These are phyloP conservation scores for Crucibulum laeve DNA, from an alignment of 768 basidiomycete species.

Conservation along the genomic window DNA sequence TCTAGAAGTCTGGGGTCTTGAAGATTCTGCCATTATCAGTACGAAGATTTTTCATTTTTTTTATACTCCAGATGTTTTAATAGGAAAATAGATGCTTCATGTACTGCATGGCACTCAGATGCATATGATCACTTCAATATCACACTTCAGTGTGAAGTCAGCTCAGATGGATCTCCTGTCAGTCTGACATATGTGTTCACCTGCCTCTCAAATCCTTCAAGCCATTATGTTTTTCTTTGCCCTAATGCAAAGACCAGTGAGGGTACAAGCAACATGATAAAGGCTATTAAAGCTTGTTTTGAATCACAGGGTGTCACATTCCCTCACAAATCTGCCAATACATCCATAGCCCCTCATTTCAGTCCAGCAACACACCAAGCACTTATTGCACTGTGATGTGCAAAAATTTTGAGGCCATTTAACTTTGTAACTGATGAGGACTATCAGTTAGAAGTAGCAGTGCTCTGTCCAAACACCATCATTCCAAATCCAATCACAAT, in stretches of 20 bases:
- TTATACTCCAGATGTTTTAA: neutral
- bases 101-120: slow-evolving; percentile 4
- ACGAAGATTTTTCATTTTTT: neutral
- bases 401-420: slow-evolving; percentile 17
- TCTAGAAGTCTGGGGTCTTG: neutral
- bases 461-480: slow-evolving; percentile 22
- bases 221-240: slow-evolving; percentile 5
- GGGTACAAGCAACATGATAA: slow-evolving; percentile 17
- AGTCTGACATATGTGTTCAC: slow-evolving; percentile 13
- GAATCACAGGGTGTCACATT: slow-evolving; percentile 5
- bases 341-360: slow-evolving; percentile 6
- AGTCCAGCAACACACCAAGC: slow-evolving; percentile 13
- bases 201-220: slow-evolving; percentile 11
- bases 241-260: slow-evolving; percentile 12
- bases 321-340: neutral
- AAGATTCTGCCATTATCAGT: neutral
- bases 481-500: slow-evolving; percentile 20
- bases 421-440: slow-evolving; percentile 21
- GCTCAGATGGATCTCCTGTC: neutral
- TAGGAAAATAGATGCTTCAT: slow-evolving; percentile 5
- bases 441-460: slow-evolving; percentile 20
- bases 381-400: slow-evolving; percentile 19
- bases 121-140: slow-evolving; percentile 17
- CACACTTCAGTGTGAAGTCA: slow-evolving; percentile 7
- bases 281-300: slow-evolving; percentile 8